Conservation (phyloP, 2,329 filamentous ascomycete species). For the Cordyceps tenuipes region DNA sequence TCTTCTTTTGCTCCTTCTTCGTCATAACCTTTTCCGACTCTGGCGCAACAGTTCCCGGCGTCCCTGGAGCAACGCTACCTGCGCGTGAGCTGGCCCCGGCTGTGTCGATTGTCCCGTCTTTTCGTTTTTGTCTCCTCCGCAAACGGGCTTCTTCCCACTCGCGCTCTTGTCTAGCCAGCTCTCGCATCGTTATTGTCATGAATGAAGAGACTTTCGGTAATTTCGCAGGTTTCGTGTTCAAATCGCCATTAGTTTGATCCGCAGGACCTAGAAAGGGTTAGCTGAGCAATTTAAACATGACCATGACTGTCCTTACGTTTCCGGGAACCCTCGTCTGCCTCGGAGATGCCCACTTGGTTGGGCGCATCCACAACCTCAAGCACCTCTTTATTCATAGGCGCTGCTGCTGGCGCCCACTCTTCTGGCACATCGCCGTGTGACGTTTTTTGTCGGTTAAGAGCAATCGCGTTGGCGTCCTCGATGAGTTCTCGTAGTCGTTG, state of each 20-base stretch:
- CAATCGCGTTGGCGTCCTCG: constrained; percentile 65
- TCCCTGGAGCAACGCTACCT: constrained; percentile 50
- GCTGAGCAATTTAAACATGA: neutral
- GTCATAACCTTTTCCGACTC: constrained; percentile 62
- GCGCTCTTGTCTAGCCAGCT: constrained; percentile 57
- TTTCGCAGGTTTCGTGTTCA: constrained; percentile 39
- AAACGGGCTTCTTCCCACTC: constrained; percentile 65
- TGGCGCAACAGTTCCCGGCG: constrained; percentile 54
- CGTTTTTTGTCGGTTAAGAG: constrained; percentile 63
- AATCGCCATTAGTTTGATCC: constrained; percentile 24
- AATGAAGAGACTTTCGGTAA: constrained; percentile 43
- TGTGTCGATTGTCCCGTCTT: constrained; percentile 46
- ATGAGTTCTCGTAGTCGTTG: constrained; percentile 68
- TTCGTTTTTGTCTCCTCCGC: constrained; percentile 56
- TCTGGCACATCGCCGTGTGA: constrained; percentile 72
- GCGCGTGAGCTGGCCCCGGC: constrained; percentile 40
- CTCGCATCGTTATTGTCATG: constrained; percentile 47
- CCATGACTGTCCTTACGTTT: constrained; percentile 47
- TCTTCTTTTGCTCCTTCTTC: constrained; percentile 80
- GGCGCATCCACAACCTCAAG: constrained; percentile 22
- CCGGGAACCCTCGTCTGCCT: constrained; percentile 40
- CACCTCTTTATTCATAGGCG: constrained; percentile 35
- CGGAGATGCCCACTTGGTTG: constrained; percentile 19
- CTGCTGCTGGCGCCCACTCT: constrained; percentile 67
- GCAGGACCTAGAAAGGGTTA: constrained; percentile 29